Conservation (phyloP, 176 grass and related monocot genomes). For the Olyra latifolia region DNA sequence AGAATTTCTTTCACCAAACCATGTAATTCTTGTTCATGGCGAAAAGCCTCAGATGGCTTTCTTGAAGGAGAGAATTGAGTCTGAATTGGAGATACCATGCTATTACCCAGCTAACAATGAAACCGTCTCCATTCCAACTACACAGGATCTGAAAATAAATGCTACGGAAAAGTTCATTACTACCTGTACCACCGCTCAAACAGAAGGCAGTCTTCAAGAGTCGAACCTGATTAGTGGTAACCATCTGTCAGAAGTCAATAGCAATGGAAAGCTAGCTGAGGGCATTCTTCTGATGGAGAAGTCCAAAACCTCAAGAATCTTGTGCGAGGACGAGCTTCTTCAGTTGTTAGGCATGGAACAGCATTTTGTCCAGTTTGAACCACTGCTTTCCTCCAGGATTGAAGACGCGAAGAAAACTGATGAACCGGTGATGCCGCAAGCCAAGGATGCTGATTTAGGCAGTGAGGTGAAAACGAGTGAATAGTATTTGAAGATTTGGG, state of each 20-base stretch:
- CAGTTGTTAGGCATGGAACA: conserved; percentile 44
- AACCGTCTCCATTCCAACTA: conserved; percentile 51
- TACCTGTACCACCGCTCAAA: conserved; percentile 37
- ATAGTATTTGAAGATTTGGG: not conserved
- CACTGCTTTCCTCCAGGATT: conserved; percentile 32
- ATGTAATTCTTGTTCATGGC: conserved; percentile 92
- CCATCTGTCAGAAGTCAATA: conserved; percentile 6
- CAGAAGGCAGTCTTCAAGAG: conserved; percentile 18
- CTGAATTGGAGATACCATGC: conserved; percentile 69
- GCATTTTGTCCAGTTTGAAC: conserved; percentile 55
- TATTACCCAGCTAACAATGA: conserved; percentile 87
- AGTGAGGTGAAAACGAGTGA: not conserved
- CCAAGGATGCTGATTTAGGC: not conserved
- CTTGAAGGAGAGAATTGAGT: conserved; percentile 74
- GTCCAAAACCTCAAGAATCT: conserved; percentile 51
- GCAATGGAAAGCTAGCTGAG: conserved; percentile 5
- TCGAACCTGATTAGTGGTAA: not conserved
- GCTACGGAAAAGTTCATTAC: conserved; percentile 66
- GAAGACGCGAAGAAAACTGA: not conserved
- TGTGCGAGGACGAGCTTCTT: conserved; percentile 66
- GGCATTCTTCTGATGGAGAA: conserved; percentile 82
- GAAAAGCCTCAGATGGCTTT: conserved; percentile 93
- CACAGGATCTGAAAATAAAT: conserved; percentile 52
- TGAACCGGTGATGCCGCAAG: conserved; percentile 9
- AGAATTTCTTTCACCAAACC: conserved; percentile 75